Evolutionary conservation across 305 asterid species (phyloP), one percentile per base, ranked within the genome.

Genomic region (Fraxinus floribunda): DNA sequence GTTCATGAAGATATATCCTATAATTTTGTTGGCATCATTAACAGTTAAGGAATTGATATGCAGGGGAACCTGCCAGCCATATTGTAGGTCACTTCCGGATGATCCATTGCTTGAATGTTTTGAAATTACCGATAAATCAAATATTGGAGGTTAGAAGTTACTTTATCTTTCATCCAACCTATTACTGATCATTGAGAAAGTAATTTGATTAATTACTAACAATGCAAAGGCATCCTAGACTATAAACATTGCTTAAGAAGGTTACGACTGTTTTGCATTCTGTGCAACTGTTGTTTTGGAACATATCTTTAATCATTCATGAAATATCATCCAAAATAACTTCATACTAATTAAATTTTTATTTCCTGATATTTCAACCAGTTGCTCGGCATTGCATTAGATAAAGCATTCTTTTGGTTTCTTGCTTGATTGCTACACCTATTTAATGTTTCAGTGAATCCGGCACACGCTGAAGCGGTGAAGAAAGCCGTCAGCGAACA

Each of bases 11-110:
- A 6, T 39, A 2, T 85, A 41, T 83, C 77, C 80, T 34, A 39
- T 39, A 44, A 68, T 46, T 77, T 62, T 68, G 34, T 75, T 78
- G 29, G 77, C 49, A 60, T 39, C 75, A 68, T 82, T 55, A 77
- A 18, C 2, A 74, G n/a, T 49, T 41, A 68, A 24, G 24, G 80
- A 78, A 77, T 78, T 29, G 26, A 66, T 77, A 49, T 84, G 90
- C 88, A 94, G 98, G 87, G 97, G 99, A 87, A 92, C 93, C 75
- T 92, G 88, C 88, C 97, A 95, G 90, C 99, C 98, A 44, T 93
- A 85, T 82, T 95, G 98, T 80, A 82, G 92, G 75, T 86, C 93
- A 26, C 97, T 95, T 87, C 97, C 98, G 16, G 96, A 94, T 76
- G 92, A 95, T 91, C 94, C 98, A 46, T 84, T 95, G 87, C 97